These are phyloP conservation scores for Entomortierella beljakovae DNA, from an alignment of 192 early-diverging fungal species.

Conservation along the genomic window DNA sequence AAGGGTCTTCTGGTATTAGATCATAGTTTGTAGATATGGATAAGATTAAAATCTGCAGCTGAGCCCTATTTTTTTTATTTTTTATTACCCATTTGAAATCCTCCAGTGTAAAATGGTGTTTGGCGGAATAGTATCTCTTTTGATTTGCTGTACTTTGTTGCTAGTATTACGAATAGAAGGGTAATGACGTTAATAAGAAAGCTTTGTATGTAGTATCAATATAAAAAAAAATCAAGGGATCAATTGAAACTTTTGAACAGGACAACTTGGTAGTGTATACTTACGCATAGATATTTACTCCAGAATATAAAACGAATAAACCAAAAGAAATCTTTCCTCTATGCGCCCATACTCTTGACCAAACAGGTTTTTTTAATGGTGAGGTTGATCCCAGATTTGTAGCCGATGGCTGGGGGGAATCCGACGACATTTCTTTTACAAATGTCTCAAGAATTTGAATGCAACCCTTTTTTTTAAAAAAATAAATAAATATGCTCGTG, in stretches of 20 bases:
- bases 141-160: slow-evolving; percentile 40
- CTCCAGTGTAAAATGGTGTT: slow-evolving; percentile 56
- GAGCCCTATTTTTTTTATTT: no score
- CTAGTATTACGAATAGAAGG: slow-evolving; percentile 8
- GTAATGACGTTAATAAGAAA: background rate
- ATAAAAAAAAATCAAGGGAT: background rate
- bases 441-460: no score
- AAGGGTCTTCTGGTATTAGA: background rate
- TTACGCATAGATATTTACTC: slow-evolving; percentile 39
- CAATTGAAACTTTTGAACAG: background rate
- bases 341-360: slow-evolving; percentile 26
- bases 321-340: slow-evolving; percentile 47
- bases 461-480: no score
- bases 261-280: background rate
- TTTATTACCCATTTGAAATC: slow-evolving; percentile 52
- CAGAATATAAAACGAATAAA: slow-evolving; percentile 40
- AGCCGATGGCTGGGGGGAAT: no score
- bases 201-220: no score
- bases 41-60: background rate
- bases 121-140: slow-evolving; percentile 44
- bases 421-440: no score
- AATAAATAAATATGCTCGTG: no score
- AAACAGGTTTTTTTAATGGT: background rate
- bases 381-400: background rate
- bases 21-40: background rate